Percentiles rank a stretch among this genome's conserved stretches.
phyloP scores from a whole-genome alignment of 2,329 filamentous ascomycete genomes.

The Ophiocordyceps robertsii region DNA sequence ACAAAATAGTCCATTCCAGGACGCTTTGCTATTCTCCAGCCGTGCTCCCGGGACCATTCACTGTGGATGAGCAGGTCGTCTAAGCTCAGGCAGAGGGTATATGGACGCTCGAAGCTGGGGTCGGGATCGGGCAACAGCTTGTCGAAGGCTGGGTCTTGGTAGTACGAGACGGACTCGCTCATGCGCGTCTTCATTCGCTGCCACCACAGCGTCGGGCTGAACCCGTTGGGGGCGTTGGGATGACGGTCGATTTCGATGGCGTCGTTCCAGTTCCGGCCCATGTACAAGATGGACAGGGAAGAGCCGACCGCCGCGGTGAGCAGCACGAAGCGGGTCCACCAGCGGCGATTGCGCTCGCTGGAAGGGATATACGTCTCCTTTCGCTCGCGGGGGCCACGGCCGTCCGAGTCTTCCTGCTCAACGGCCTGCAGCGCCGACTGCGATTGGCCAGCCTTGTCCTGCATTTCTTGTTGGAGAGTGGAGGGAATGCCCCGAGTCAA shows the following conservation, averaged over 20 bases:
- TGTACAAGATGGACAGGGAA: constrained; percentile 51
- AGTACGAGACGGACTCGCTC: constrained; percentile 70
- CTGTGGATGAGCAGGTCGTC: constrained; percentile 92
- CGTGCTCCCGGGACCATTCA: constrained; percentile 87
- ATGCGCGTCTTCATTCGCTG: constrained; percentile 64
- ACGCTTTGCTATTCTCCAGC: constrained; percentile 89
- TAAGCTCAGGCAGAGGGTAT: constrained; percentile 82
- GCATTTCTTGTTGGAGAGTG: constrained; percentile 67
- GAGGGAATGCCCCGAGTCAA: constrained; percentile 91
- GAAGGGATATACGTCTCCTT: constrained; percentile 76
- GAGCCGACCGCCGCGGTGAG: constrained; percentile 41
- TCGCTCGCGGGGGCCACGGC: constrained; percentile 30
- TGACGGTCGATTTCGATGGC: constrained; percentile 59
- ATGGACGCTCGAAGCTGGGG: constrained; percentile 68
- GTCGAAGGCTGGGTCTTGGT: constrained; percentile 88
- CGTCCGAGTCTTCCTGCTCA: constrained; percentile 20
- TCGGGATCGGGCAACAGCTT: constrained; percentile 81
- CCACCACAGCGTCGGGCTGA: constrained; percentile 65
- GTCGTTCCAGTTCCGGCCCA: constrained; percentile 83
- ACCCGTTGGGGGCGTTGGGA: constrained; percentile 65
- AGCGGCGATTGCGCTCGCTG: constrained; percentile 66
- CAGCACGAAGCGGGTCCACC: constrained; percentile 65
- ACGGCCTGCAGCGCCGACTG: constrained; percentile 19
- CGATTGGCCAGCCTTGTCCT: constrained; percentile 23
- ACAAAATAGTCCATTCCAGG: constrained; percentile 96